Base-by-base conservation (phyloP, 176 grass and related monocot species). In the Hyparrhenia diplandra region DNA sequence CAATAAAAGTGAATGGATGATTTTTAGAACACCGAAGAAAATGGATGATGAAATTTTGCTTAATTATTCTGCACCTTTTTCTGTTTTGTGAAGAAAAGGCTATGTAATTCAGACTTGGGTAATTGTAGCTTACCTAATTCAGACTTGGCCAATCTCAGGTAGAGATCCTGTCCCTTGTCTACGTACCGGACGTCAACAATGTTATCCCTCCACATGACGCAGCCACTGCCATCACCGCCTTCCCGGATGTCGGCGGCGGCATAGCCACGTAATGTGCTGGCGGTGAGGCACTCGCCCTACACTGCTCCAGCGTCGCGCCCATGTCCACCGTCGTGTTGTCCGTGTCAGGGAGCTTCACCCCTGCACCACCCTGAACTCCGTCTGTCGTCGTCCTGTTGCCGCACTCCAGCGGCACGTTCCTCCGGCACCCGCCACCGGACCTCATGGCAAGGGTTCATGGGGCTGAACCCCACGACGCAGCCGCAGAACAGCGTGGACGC, bases 281-380 rank as follows among this genome's bases (percentile, higher is more conserved):
- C 79, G n/a, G 58, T 62, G 4, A 69, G 34, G 42, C 90, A 95
- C 75, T 52, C 30, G 36, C 82, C 30, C 74, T 77, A 76, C 71
- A 89, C 59, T 20, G 34, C 67, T 89, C 32, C 78, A 90, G 8
- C 27, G 85, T 89, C 0, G 36, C 37, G 57, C 17, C 2, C 10
- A 35, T 31, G 80, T 92, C 89, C 45, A 73, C 66, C 16, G 58
- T 47, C 0, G 68, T 28, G 67, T 83, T 79, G 37, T 90, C 60
- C 3, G 80, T 83, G 67, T 88, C 87, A 0, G 90, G 93, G 28
- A 95, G 83, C 85, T 95, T 95, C 68, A 90, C 87, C 90, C 82
- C 4, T 6, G 11, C 49, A 88, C 78, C 79, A 17, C 30, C 21
- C 8, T 17, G 61, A 85, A 90, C 4, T n/a, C 75, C 60, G 36